Conservation (phyloP, 208 protist genomes). For the Plasmodiophora brassicae region DNA sequence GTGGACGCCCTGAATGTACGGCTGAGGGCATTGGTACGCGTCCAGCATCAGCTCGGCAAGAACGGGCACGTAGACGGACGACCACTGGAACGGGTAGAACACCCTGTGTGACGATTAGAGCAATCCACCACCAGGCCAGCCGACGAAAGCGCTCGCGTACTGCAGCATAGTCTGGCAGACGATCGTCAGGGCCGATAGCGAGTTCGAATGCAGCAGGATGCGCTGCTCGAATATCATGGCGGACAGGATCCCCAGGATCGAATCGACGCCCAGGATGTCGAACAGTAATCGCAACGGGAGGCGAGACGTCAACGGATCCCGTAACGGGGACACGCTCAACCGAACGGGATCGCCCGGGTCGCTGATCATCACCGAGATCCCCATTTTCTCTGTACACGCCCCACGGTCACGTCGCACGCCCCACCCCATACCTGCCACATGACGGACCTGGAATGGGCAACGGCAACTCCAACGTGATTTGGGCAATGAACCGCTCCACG, state of each 20-base stretch:
- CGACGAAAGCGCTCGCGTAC: neutral
- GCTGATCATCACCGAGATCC: neutral
- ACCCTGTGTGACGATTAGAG: neutral
- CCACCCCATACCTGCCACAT: too few relatives aligned
- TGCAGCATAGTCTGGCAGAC: constrained; percentile 28
- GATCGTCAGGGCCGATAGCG: constrained; percentile 5
- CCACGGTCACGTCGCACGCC: too few relatives aligned
- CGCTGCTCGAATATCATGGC: constrained; percentile 26
- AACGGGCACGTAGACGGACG: constrained; percentile 25
- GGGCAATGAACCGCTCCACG: constrained; percentile 11
- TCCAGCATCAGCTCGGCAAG: constrained; percentile 18
- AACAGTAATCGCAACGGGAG: neutral
- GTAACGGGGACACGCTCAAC: neutral
- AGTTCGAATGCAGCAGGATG: constrained; percentile 26
- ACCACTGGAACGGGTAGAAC: constrained; percentile 11
- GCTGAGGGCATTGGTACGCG: constrained; percentile 17
- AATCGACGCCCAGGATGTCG: constrained; percentile 13
- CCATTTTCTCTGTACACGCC: neutral
- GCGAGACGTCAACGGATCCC: neutral
- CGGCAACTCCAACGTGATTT: neutral
- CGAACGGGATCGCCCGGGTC: neutral
- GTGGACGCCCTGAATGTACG: constrained; percentile 32
- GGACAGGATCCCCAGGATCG: neutral
- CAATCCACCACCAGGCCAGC: neutral
- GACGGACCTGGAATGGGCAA: neutral